These are phyloP conservation scores for Salmacisia buchloeana DNA, from an alignment of 1,284 basidiomycete species.

Conservation along the genomic window DNA sequence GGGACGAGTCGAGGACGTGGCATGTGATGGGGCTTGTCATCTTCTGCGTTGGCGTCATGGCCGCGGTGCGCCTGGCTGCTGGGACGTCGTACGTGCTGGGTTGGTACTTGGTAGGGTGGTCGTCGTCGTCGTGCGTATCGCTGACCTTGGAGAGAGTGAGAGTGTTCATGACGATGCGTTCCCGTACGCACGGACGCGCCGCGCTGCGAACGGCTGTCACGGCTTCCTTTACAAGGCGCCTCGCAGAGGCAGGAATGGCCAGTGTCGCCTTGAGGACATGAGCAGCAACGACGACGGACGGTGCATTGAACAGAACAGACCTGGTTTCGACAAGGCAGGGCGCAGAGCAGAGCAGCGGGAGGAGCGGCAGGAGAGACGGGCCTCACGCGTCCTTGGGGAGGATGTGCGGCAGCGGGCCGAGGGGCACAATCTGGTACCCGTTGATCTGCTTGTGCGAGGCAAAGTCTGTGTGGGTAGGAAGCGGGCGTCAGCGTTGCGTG, in stretches of 20 bases:
- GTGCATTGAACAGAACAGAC: too few relatives aligned
- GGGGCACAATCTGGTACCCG: constrained; percentile 40
- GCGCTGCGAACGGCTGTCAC: too few relatives aligned
- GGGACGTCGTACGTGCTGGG: neutral
- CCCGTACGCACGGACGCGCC: too few relatives aligned
- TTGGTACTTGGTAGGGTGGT: too few relatives aligned
- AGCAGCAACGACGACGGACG: too few relatives aligned
- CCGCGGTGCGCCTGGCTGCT: neutral
- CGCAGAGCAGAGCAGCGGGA: neutral
- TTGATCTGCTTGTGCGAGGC: constrained; percentile 26
- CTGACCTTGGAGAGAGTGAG: too few relatives aligned
- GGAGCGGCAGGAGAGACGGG: neutral
- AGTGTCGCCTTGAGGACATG: too few relatives aligned
- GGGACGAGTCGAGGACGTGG: constrained; percentile 79
- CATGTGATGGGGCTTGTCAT: constrained; percentile 75
- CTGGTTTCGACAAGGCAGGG: neutral
- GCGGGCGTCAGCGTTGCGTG: too few relatives aligned
- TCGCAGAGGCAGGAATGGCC: too few relatives aligned
- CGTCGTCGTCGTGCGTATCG: too few relatives aligned
- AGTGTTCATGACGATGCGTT: too few relatives aligned
- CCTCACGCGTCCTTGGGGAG: constrained; percentile 24
- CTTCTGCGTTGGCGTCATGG: constrained; percentile 28
- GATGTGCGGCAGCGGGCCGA: constrained; percentile 41
- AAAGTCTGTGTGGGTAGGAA: neutral
- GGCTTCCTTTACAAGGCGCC: too few relatives aligned